Base-by-base conservation (phyloP, 106 monocot species). In the Xerophyta viscosa region DNA sequence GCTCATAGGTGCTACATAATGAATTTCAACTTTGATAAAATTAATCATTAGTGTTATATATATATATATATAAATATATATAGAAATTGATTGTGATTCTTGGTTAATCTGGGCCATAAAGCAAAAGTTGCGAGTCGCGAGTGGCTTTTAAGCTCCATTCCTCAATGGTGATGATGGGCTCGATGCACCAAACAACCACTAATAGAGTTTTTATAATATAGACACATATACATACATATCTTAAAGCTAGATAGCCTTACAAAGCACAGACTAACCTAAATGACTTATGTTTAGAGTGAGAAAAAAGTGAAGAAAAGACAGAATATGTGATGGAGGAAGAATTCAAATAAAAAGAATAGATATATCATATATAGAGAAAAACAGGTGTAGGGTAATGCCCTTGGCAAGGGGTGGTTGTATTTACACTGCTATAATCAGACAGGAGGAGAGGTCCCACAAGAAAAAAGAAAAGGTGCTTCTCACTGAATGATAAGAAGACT, bases 391-490 rank as follows among this genome's bases (percentile, higher is more conserved):
- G 64, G 63, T 42, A 20, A 33, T 36, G 51, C 51, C 46, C 48
- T 58, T 58, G 29, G 56, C 47, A 48, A 54, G n/a, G 39, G 51
- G 37, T 52, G 1, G 20, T 63, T n/a, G 25, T 17, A 31, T 30
- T 36, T n/a, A n/a, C n/a, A n/a, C 26, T 56, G 56, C 62, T 41
- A 30, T n/a, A n/a, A n/a, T n/a, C n/a, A 65, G 27, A 65, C 29
- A 48, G 41, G 31, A 43, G 36, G 0, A 20, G 6, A 28, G 3
- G 12, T 14, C 31, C 17, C 44, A 8, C 47, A 13, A 8, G 25
- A 3, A 13, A 52, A 39, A 52, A 43, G 29, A 47, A 71, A 62
- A 26, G 48, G 30, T 60, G 46, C 44, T 53, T 6, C 50, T 25
- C 52, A 48, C 31, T 37, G 31, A 36, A 31, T 51, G 13, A 52